Evolutionary conservation across 2,329 filamentous ascomycete genomes (phyloP), one percentile per base, ranked within the genome.

Genomic region (Claviceps sp.): DNA sequence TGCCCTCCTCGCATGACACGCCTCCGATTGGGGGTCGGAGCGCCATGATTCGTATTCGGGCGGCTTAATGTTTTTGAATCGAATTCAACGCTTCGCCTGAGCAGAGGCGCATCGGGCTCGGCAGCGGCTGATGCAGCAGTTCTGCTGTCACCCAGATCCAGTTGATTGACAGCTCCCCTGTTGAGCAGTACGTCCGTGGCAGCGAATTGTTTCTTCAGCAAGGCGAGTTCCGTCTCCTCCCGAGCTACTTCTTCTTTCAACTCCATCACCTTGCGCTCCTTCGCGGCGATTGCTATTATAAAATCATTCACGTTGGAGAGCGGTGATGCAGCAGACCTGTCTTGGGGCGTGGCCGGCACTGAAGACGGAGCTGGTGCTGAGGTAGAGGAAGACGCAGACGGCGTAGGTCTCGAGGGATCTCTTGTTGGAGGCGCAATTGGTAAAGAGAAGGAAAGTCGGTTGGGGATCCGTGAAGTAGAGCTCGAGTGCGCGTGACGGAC

Each of bases 241-340:
- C 83, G 83, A 23, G 74, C 71, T n/a, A 98, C 73, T 66, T 97
- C 91, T 66, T 98, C 93, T 54, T 83, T 85, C 50, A 98, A 73
- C 68, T 97, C 93, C 52, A 98, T 71, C 1, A 98, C 91, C 58
- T 82, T 83, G 52, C 93, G 79, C 70, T 98, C 93, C 69, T 97
- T 90, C 14, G 88, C 83, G 45, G 93, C 93, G 60, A 98, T 85
- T 52, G 90, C 86, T 55, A 88, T 90, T 57, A 98, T 82, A 61
- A 96, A 86, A 49, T 83, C 75, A 60, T 76, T 78, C 49, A 79
- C 72, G 55, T 83, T 80, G 39, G 71, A 67, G 1, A 76, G 76
- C 1, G 72, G 72, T 42, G 66, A 60, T 29, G 71, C 51, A 7
- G 59, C 63, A 1, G 72, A 68, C 2, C 68, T 67, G 46, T 78